phyloP scores from a whole-genome alignment of 805 yeast genomes.

The Kodamaea kakaduensis region DNA sequence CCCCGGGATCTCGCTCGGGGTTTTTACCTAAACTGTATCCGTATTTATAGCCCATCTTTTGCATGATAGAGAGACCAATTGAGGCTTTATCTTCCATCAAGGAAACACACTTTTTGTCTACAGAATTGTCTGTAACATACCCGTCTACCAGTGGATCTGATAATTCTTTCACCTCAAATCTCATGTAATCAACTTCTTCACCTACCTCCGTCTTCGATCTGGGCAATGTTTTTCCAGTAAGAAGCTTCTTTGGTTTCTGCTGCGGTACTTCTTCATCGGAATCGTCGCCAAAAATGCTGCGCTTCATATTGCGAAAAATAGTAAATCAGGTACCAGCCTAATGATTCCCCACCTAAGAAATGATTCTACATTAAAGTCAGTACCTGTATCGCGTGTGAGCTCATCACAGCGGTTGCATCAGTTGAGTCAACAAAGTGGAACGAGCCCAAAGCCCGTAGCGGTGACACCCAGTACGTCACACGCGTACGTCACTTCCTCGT shows the following conservation, averaged over 20 bases:
- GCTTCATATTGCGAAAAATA: constrained; percentile 5
- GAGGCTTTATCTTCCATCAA: constrained; percentile 22
- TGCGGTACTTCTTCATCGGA: constrained; percentile 22
- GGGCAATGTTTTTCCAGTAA: neutral
- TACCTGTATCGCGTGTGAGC: constrained; percentile 35
- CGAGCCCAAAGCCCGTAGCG: constrained; percentile 23
- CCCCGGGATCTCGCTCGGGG: constrained; percentile 6
- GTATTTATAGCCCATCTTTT: constrained; percentile 53
- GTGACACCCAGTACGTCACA: constrained; percentile 18
- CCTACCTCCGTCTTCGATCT: too few relatives aligned
- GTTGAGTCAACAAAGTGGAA: constrained; percentile 16
- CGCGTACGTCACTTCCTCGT: constrained; percentile 34
- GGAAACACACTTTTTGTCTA: constrained; percentile 1
- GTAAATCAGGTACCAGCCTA: neutral
- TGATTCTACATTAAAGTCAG: constrained; percentile 27
- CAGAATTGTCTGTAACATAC: neutral
- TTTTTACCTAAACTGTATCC: constrained; percentile 44
- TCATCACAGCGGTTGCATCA: constrained; percentile 32
- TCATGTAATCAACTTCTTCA: constrained; percentile 2
- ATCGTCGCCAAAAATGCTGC: constrained; percentile 9
- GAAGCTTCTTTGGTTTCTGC: constrained; percentile 17
- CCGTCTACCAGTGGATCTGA: too few relatives aligned
- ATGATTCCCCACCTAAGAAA: constrained; percentile 29
- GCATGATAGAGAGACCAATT: constrained; percentile 50
- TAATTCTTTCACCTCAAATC: neutral